phyloP scores from a whole-genome alignment of 768 basidiomycete genomes.

The Pisolithus tinctorius region DNA sequence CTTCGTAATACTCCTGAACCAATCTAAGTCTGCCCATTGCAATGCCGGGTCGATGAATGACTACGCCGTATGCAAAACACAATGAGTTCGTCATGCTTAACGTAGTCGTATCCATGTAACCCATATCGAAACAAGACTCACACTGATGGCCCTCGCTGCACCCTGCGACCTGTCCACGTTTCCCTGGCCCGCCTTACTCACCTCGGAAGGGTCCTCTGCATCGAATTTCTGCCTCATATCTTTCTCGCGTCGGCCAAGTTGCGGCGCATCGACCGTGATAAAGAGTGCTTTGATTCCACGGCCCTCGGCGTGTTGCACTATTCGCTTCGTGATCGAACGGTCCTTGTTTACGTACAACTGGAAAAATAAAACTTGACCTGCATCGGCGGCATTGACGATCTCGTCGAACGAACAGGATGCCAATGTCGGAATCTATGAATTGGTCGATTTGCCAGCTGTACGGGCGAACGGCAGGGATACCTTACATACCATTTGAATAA shows the following conservation, averaged over 20 bases:
- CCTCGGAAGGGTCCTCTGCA: conserved; percentile 47
- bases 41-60: conserved; percentile 94
- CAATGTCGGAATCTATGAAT: conserved; percentile 79
- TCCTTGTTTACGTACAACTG: conserved; percentile 93
- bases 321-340: conserved; percentile 72
- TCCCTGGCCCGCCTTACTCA: conserved; percentile 38
- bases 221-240: conserved; percentile 98
- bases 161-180: conserved; percentile 80
- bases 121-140: conserved; percentile 27
- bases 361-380: conserved; percentile 77
- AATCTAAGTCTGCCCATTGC: conserved; percentile 59
- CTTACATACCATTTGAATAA: conserved; percentile 62
- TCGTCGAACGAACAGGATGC: conserved; percentile 97
- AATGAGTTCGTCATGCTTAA: not conserved
- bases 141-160: conserved; percentile 89
- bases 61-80: conserved; percentile 27
- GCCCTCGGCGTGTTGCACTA: conserved; percentile 85
- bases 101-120: not conserved
- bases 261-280: conserved; percentile 97
- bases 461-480: not conserved
- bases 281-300: conserved; percentile 91
- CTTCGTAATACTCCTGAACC: conserved; percentile 74
- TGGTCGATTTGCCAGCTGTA: not conserved
- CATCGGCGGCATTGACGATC: conserved; percentile 77
- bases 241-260: conserved; percentile 89